Conservation (phyloP, 495 filamentous ascomycete species). For the Penicillium waksmanii region DNA sequence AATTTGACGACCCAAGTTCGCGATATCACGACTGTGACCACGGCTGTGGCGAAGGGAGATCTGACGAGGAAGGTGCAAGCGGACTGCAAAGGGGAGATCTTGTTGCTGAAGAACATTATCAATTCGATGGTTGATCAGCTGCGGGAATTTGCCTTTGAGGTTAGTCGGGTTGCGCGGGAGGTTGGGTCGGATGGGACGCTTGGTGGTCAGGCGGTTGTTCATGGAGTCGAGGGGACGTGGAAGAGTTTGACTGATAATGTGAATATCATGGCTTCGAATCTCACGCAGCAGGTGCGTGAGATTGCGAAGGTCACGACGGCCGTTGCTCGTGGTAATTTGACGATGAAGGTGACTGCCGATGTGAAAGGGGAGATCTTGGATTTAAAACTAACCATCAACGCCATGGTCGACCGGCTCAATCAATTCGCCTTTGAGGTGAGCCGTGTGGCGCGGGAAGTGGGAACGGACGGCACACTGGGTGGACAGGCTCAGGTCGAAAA, state of each 20-base stretch:
- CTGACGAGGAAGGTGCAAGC: slow-evolving; percentile 89
- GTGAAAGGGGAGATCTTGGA: slow-evolving; percentile 93
- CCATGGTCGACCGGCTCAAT: slow-evolving; percentile 91
- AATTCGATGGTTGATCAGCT: slow-evolving; percentile 95
- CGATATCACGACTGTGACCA: slow-evolving; percentile 91
- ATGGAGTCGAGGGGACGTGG: slow-evolving; percentile 94
- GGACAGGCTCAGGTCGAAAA: slow-evolving; percentile 91
- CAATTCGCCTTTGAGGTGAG: slow-evolving; percentile 93
- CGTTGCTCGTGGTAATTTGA: slow-evolving; percentile 86
- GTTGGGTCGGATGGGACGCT: slow-evolving; percentile 89
- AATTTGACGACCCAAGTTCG: slow-evolving; percentile 91
- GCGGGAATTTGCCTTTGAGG: slow-evolving; percentile 87
- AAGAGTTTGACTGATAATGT: slow-evolving; percentile 92
- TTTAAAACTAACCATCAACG: slow-evolving; percentile 90
- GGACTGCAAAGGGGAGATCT: slow-evolving; percentile 87
- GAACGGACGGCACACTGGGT: slow-evolving; percentile 85
- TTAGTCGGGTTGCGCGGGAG: slow-evolving; percentile 87
- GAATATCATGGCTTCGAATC: slow-evolving; percentile 85
- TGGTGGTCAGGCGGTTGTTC: slow-evolving; percentile 89
- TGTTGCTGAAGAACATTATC: slow-evolving; percentile 87
- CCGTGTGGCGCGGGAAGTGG: slow-evolving; percentile 88
- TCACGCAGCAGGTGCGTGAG: slow-evolving; percentile 82
- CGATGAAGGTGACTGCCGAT: slow-evolving; percentile 87
- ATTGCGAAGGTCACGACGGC: slow-evolving; percentile 93
- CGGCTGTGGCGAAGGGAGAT: slow-evolving; percentile 86